phyloP scores from a whole-genome alignment of 495 filamentous ascomycete genomes.

The Penicillium mononematosum region DNA sequence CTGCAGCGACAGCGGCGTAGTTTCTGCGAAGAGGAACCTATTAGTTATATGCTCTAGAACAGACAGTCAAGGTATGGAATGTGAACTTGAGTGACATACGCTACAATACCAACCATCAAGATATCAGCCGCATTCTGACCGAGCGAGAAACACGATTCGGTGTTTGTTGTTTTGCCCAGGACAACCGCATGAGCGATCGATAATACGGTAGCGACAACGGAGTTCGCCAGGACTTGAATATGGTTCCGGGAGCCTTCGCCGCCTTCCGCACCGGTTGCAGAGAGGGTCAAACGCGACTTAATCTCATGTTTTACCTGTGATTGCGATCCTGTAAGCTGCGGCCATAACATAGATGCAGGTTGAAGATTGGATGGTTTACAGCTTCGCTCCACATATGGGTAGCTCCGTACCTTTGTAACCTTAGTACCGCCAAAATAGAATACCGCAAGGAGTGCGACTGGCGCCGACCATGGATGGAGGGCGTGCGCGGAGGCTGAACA shows the following conservation, averaged over 20 bases:
- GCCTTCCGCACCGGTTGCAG: conserved; percentile 65
- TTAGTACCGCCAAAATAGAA: conserved; percentile 86
- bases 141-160: conserved; percentile 37
- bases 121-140: conserved; percentile 44
- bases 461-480: conserved; percentile 86
- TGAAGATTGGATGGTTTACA: not conserved
- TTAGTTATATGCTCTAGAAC: not conserved
- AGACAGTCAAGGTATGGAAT: not conserved
- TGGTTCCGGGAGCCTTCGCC: conserved; percentile 81
- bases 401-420: conserved; percentile 68
- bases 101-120: conserved; percentile 57
- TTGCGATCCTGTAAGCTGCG: conserved; percentile 4
- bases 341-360: not conserved
- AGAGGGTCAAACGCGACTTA: conserved; percentile 77
- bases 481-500: conserved; percentile 78
- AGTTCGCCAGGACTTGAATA: conserved; percentile 90
- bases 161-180: conserved; percentile 34
- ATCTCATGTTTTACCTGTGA: conserved; percentile 77
- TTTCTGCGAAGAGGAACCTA: conserved; percentile 43
- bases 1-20: conserved; percentile 87
- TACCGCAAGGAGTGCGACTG: conserved; percentile 73
- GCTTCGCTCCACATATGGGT: not conserved
- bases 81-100: conserved; percentile 34
- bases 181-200: conserved; percentile 68
- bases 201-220: conserved; percentile 70